A percentile compares a stretch with the other conserved stretches of the same genome.
Conservation (phyloP, 2,329 filamentous ascomycete species). For the Beauveria caledonica region DNA sequence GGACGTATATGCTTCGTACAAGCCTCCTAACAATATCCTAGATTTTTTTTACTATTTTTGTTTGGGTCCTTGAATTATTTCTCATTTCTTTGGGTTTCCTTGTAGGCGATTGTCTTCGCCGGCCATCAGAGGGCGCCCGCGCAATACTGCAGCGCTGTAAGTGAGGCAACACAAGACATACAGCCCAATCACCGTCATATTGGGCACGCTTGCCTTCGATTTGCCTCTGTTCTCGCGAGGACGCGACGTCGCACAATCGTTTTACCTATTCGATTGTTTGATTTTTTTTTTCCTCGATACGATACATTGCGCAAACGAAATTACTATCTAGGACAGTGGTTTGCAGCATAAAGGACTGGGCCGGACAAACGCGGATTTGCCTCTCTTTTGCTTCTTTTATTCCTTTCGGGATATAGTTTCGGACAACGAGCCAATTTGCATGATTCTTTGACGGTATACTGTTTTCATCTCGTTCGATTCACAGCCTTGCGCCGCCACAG, state of each 20-base stretch:
- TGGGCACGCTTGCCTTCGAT: not conserved
- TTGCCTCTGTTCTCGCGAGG: not conserved
- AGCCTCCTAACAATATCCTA: not conserved
- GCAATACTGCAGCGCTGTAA: not conserved
- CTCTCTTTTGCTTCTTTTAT: not conserved
- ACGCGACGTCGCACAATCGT: not conserved
- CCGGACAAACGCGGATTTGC: not conserved
- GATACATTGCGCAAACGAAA: not conserved
- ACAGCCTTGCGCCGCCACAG: not conserved
- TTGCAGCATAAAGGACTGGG: not conserved
- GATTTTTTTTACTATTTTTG: not conserved
- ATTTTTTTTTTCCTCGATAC: not conserved
- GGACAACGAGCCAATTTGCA: not conserved
- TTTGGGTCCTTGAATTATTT: not conserved
- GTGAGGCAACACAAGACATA: not conserved
- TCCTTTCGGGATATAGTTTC: not conserved
- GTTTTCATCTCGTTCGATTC: not conserved
- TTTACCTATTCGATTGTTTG: not conserved
- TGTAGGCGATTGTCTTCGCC: not conserved
- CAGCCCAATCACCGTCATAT: not conserved
- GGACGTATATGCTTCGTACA: not conserved
- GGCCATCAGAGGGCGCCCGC: not conserved
- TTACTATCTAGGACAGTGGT: not conserved
- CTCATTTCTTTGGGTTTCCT: not conserved
- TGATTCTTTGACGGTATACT: not conserved